Conservation (phyloP, 2,329 filamentous ascomycete genomes). For the Cercospora nicotianae region DNA sequence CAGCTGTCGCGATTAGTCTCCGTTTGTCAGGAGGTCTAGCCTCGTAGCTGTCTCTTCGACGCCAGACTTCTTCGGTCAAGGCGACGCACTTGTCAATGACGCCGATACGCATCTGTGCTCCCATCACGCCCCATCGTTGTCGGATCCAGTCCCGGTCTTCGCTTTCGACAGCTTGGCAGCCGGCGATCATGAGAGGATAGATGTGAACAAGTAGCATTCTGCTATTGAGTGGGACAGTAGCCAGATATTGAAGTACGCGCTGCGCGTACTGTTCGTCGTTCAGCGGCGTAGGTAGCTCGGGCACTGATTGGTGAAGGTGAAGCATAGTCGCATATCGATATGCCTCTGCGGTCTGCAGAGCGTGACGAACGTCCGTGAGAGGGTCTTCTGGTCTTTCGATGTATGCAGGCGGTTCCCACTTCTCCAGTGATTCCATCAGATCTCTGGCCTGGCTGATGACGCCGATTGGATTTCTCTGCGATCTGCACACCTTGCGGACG, state of each 20-base stretch:
- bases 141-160: slow-evolving; percentile 66
- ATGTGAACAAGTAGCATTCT: slow-evolving; percentile 68
- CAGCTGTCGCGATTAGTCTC: slow-evolving; percentile 40
- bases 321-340: slow-evolving; percentile 67
- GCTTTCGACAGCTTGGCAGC: slow-evolving; percentile 60
- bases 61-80: slow-evolving; percentile 67
- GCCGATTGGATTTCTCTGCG: slow-evolving; percentile 58
- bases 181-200: slow-evolving; percentile 67
- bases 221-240: slow-evolving; percentile 62
- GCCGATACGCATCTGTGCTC: slow-evolving; percentile 63
- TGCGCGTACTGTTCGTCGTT: slow-evolving; percentile 60
- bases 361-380: slow-evolving; percentile 61
- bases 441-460: slow-evolving; percentile 63
- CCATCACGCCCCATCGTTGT: slow-evolving; percentile 62
- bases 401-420: slow-evolving; percentile 59
- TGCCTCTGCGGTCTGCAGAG: slow-evolving; percentile 65
- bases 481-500: slow-evolving; percentile 61
- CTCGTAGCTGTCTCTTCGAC: slow-evolving; percentile 58
- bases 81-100: slow-evolving; percentile 66
- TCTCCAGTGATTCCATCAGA: slow-evolving; percentile 60
- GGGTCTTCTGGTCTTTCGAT: slow-evolving; percentile 66
- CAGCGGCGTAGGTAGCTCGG: slow-evolving; percentile 61
- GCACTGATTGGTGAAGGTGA: slow-evolving; percentile 67
- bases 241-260: slow-evolving; percentile 61
- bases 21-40: slow-evolving; percentile 36